These are phyloP conservation scores for Triangularia setosa DNA, from an alignment of 2,329 filamentous ascomycete species.

Conservation along the genomic window DNA sequence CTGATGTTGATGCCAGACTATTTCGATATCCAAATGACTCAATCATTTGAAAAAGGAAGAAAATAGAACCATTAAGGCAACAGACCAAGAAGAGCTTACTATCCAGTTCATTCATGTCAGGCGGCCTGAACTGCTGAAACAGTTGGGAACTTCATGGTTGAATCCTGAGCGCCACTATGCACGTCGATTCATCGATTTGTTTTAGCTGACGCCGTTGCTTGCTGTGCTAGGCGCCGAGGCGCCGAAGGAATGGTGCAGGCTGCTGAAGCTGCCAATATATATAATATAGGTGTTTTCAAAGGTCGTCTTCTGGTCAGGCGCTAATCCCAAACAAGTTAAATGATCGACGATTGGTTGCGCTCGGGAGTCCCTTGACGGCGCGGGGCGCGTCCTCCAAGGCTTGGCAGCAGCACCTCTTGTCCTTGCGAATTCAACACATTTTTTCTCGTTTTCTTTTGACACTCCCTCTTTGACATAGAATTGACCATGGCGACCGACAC, in stretches of 20 bases:
- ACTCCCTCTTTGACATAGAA: background rate
- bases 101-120: too few species aligned
- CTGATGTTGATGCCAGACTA: background rate
- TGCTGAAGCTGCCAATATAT: background rate
- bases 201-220: background rate
- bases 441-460: background rate
- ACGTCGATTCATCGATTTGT: background rate
- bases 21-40: background rate
- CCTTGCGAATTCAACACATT: background rate
- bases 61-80: background rate
- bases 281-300: background rate
- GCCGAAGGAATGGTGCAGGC: background rate
- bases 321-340: background rate
- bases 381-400: background rate
- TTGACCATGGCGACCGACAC: background rate
- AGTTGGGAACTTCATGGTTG: background rate
- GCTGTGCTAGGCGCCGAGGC: background rate
- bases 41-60: background rate
- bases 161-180: background rate
- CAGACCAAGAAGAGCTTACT: background rate
- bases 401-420: background rate
- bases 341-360: background rate
- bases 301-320: background rate
- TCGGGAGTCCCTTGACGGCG: background rate
- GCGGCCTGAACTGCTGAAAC: background rate